A percentile compares a stretch with the other conserved stretches of the same genome.
These are phyloP conservation scores for Anthoceros angustus DNA, from an alignment of 225 moss, liverwort and hornwort species.

Conservation along the genomic window DNA sequence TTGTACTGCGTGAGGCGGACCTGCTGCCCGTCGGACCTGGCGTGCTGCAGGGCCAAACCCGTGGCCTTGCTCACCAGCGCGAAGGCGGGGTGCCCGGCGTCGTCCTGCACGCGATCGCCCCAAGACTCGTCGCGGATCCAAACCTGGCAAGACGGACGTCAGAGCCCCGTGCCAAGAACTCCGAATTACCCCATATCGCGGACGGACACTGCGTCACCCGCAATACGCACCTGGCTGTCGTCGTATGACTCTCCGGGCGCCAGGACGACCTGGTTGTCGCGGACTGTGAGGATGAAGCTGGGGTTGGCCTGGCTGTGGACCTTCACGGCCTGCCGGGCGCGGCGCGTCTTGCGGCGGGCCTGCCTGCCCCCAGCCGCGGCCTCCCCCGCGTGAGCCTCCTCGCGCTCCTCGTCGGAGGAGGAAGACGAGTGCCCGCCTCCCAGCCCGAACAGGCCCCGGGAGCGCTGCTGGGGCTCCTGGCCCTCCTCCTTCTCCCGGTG, in stretches of 20 bases:
- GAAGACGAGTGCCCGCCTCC: neutral
- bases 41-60: slow-evolving; percentile 1
- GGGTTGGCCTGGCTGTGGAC: neutral
- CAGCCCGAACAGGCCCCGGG: neutral
- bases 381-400: neutral
- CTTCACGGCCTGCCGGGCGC: neutral
- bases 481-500: neutral
- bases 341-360: neutral
- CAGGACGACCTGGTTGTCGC: neutral
- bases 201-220: neutral
- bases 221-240: neutral
- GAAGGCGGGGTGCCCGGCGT: slow-evolving; percentile 1
- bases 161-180: neutral
- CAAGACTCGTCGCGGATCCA: neutral
- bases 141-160: neutral
- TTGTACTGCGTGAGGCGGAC: neutral
- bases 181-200: neutral
- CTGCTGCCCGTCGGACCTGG: neutral
- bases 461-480: neutral
- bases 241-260: neutral
- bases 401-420: neutral
- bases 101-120: neutral
- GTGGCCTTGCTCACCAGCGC: slow-evolving; percentile 1
- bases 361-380: neutral
- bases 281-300: neutral